phyloP scores from a whole-genome alignment of 78 protist species.

The Ministeria vibrans region DNA sequence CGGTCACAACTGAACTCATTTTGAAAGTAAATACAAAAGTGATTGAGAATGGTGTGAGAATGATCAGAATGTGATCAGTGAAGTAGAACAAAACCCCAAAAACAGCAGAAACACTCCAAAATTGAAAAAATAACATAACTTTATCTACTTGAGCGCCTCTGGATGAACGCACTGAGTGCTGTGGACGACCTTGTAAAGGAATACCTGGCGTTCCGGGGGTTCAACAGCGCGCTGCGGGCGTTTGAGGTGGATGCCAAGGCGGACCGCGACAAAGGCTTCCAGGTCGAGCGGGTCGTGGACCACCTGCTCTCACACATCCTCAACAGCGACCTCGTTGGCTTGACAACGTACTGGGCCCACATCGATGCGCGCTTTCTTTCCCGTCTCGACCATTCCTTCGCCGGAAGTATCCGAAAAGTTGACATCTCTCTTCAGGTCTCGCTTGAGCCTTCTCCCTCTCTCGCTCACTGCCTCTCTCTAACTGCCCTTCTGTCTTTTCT shows the following conservation, averaged over 20 bases:
- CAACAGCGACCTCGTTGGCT: conserved; percentile 23
- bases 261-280: conserved; percentile 47
- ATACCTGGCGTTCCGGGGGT: conserved; percentile 56
- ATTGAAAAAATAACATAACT: too few species aligned
- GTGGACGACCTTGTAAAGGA: conserved; percentile 55
- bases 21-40: too few species aligned
- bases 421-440: conserved; percentile 8
- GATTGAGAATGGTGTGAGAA: too few species aligned
- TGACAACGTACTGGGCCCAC: conserved; percentile 36
- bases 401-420: not conserved
- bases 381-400: conserved; percentile 7
- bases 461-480: too few species aligned
- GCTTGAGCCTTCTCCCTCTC: too few species aligned
- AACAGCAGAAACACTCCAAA: too few species aligned
- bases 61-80: too few species aligned
- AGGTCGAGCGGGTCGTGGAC: conserved; percentile 41
- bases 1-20: too few species aligned
- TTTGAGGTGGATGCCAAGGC: conserved; percentile 35
- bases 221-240: conserved; percentile 40
- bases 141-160: too few species aligned
- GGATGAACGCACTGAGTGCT: not conserved
- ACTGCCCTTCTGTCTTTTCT: too few species aligned
- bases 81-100: too few species aligned
- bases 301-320: conserved; percentile 30
- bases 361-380: conserved; percentile 44